Evolutionary conservation across 2,329 filamentous ascomycete species (phyloP), one percentile per base, ranked within the genome.

Genomic region (Niveomyces coronatus): DNA sequence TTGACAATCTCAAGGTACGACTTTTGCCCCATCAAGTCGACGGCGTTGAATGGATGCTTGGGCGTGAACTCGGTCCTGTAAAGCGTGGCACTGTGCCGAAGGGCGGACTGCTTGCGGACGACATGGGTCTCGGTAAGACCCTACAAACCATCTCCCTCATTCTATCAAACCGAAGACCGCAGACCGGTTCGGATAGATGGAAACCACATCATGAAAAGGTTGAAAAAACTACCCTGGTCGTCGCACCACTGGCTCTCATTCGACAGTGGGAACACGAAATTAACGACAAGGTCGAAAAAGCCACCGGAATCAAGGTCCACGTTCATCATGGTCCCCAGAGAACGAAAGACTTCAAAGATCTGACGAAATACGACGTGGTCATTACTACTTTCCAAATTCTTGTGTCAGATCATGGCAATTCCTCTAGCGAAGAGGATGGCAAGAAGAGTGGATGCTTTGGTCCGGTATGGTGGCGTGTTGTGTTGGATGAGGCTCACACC

Each of bases 241-340:
- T 98, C 36, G 91, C 91, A 2, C 91, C 91, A 1, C 65, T 98
- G 20, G 89, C 91, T 6, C 68, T 98, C 31, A 96, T 98, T 63
- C 84, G 91, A 49, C 91, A 98, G 58, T 98, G 91, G 91, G 91
- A 98, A 61, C 69, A 79, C 1, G 91, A 98, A 58, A 86, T 98
- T 53, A 82, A 82, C 49, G 80, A 84, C 39, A 94, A 86, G 56
- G 78, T 96, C 27, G 65, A 74, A 31, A 65, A 68, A 24, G 71
- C 74, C 3, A 83, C 88, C 47, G 71, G 69, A 15, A 67, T 96
- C 35, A 80, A 79, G 46, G 87, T 96, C 4, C 80, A 82, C 44
- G 82, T 98, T 2, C 93, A 98, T 51, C 91, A 98, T 54, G 91
- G 91, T 0, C 77, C 87, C 1, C 79, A 80, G 44, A 78, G 91